phyloP scores from a whole-genome alignment of 2,329 filamentous ascomycete genomes.

The Clarireedia homoeocarpa region DNA sequence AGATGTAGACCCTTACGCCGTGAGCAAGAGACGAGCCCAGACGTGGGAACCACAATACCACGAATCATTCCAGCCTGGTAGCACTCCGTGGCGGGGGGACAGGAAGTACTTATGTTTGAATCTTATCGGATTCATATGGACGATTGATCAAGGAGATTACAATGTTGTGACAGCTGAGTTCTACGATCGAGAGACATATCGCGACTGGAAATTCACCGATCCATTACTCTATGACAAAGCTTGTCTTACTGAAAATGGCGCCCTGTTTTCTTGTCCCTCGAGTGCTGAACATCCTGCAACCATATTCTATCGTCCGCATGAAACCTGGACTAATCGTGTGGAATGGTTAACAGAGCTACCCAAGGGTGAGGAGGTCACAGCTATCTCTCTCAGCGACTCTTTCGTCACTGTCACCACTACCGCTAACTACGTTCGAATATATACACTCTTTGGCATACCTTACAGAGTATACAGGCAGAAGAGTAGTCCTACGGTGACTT shows the following conservation, averaged over 20 bases:
- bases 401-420: constrained; percentile 87
- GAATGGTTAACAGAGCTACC: constrained; percentile 92
- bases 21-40: constrained; percentile 34
- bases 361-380: constrained; percentile 73
- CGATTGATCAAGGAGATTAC: constrained; percentile 86
- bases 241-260: constrained; percentile 77
- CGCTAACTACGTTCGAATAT: constrained; percentile 82
- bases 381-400: constrained; percentile 84
- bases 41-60: constrained; percentile 59
- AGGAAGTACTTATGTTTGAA: constrained; percentile 91
- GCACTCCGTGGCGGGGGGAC: constrained; percentile 92
- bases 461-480: constrained; percentile 88
- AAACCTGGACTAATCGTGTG: constrained; percentile 75
- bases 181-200: constrained; percentile 85
- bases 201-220: constrained; percentile 96
- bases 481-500: constrained; percentile 81
- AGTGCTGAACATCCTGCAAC: constrained; percentile 58
- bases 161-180: constrained; percentile 96
- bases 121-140: constrained; percentile 92
- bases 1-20: constrained; percentile 32
- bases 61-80: constrained; percentile 83
- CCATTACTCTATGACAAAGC: constrained; percentile 95
- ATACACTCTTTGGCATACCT: constrained; percentile 85
- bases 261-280: constrained; percentile 76
- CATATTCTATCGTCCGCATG: constrained; percentile 94